A percentile compares a stretch with the other conserved stretches of the same genome.
Evolutionary conservation across 129 eudicot species (phyloP).

Genomic region (Smallanthus sonchifolius): DNA sequence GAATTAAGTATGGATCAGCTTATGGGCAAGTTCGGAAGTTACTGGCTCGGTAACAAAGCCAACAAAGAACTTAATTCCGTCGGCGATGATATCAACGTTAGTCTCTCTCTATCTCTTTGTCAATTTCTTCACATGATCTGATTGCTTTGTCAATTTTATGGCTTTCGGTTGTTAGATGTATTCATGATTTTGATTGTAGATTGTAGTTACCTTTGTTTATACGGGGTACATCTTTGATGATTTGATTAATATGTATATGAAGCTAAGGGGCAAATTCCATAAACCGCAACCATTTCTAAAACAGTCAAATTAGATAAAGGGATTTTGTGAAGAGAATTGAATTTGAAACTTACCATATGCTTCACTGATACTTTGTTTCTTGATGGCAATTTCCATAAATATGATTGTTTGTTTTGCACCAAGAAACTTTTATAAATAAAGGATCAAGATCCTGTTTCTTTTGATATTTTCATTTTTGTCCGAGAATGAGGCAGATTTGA

Average conservation of each 20-base stretch:
- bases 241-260: not conserved
- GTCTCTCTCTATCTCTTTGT: not conserved
- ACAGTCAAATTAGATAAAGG: not conserved
- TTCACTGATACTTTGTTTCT: not conserved
- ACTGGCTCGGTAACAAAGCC: conserved; percentile 78
- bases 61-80: conserved; percentile 76
- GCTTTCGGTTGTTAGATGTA: conserved; percentile 10
- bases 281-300: not conserved
- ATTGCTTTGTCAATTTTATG: not conserved
- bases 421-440: no score
- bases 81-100: conserved; percentile 74
- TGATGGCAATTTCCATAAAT: no score
- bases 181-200: not conserved
- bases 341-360: not conserved
- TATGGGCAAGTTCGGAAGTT: conserved; percentile 72
- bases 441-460: no score
- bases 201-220: not conserved
- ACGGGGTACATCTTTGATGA: conserved; percentile 23
- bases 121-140: conserved; percentile 7
- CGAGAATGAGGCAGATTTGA: no score
- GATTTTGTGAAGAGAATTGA: not conserved
- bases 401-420: no score
- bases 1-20: conserved; percentile 58
- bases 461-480: no score
- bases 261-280: not conserved